A percentile compares a stretch with the other conserved stretches of the same genome.
phyloP scores from a whole-genome alignment of 768 basidiomycete species.

The Macrolepiota albuminosa region DNA sequence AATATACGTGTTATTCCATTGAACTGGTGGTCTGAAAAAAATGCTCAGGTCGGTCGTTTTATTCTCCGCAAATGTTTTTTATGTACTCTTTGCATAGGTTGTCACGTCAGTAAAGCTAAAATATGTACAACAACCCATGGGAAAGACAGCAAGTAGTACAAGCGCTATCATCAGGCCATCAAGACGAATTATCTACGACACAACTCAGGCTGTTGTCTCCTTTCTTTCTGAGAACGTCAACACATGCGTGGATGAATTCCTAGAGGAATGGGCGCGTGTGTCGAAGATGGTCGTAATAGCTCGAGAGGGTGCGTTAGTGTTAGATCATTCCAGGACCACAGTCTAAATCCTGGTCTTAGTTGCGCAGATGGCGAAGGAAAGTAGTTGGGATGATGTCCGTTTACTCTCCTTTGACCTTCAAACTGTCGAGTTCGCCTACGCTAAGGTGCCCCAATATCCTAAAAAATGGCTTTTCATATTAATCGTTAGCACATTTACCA shows the following conservation, averaged over 20 bases:
- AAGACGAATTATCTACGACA: conserved; percentile 86
- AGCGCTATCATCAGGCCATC: conserved; percentile 75
- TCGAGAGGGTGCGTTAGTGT: conserved; percentile 58
- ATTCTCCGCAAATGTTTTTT: conserved; percentile 1
- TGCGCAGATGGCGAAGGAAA: conserved; percentile 74
- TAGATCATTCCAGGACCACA: neutral
- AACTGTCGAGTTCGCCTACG: conserved; percentile 87
- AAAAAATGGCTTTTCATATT: neutral
- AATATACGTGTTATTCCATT: conserved; percentile 86
- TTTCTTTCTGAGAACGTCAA: conserved; percentile 86
- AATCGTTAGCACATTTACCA: conserved; percentile 18
- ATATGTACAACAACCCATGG: conserved; percentile 83
- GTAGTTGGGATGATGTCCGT: conserved; percentile 70
- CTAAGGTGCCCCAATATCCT: conserved; percentile 35
- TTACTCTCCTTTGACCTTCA: conserved; percentile 88
- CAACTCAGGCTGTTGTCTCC: conserved; percentile 81
- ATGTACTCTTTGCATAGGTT: conserved; percentile 38
- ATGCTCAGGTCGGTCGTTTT: conserved; percentile 42
- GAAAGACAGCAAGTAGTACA: conserved; percentile 56
- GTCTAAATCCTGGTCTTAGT: conserved; percentile 37
- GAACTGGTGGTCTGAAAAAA: conserved; percentile 87
- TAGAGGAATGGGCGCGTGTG: conserved; percentile 90
- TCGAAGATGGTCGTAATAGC: conserved; percentile 94
- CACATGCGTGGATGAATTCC: conserved; percentile 84
- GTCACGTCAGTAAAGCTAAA: conserved; percentile 89